Evolutionary conservation across 2,329 filamentous ascomycete species (phyloP).

Genomic region (Aureobasidium sp.): DNA sequence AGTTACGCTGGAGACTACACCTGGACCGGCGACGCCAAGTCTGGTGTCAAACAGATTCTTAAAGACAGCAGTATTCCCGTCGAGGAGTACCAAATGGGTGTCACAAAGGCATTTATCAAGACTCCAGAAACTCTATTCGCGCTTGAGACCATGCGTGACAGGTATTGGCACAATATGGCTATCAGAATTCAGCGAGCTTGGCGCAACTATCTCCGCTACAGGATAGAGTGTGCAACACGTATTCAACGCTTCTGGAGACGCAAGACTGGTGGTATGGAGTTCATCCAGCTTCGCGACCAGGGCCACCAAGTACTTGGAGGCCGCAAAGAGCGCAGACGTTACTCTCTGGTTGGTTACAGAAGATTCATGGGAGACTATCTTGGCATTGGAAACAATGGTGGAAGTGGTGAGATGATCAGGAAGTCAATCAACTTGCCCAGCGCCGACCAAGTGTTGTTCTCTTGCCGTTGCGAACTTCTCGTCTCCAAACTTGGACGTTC

Average conservation of each 20-base stretch:
- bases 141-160: constrained; percentile 92
- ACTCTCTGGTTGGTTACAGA: constrained; percentile 83
- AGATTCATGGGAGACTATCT: constrained; percentile 94
- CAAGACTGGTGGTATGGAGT: constrained; percentile 83
- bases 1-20: constrained; percentile 97
- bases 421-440: constrained; percentile 58
- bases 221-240: constrained; percentile 81
- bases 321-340: constrained; percentile 83
- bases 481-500: constrained; percentile 95
- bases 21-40: constrained; percentile 81
- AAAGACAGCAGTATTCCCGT: constrained; percentile 92
- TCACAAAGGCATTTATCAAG: constrained; percentile 96
- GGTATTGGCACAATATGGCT: constrained; percentile 99
- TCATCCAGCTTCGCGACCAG: constrained; percentile 76
- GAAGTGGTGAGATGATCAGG: constrained; percentile 73
- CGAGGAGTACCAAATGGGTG: constrained; percentile 95
- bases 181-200: constrained; percentile 95
- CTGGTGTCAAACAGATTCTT: constrained; percentile 82
- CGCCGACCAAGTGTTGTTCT: constrained; percentile 75
- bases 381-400: constrained; percentile 70
- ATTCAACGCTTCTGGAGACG: constrained; percentile 96
- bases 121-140: constrained; percentile 95
- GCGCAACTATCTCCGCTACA: constrained; percentile 90
- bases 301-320: constrained; percentile 74
- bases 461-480: constrained; percentile 79